Conservation (phyloP, 441 rosid genomes). For the Pelargonium hybrid region DNA sequence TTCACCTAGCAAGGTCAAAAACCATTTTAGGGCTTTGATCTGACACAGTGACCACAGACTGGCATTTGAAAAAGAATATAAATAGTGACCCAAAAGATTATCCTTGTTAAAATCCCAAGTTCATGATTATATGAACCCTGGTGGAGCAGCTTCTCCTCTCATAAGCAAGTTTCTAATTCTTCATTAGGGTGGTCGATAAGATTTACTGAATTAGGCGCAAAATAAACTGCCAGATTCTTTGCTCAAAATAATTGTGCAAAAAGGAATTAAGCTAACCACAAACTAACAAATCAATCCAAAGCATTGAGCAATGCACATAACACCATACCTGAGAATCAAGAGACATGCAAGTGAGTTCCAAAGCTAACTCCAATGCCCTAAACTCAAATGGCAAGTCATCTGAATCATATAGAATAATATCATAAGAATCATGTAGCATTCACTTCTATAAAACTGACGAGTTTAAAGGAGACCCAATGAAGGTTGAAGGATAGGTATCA, state of each 20-base stretch:
- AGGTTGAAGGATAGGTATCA: conserved; percentile 1
- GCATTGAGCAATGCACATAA: conserved; percentile 11
- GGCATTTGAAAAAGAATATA: not conserved
- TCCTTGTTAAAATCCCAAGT: not conserved
- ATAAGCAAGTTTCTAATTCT: conserved; percentile 7
- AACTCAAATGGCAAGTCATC: conserved; percentile 97
- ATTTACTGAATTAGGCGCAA: not conserved
- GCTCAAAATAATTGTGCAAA: not conserved
- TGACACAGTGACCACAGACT: not conserved
- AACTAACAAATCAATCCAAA: not conserved
- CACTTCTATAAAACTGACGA: not conserved
- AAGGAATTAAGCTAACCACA: not conserved
- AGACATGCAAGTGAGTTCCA: conserved; percentile 80
- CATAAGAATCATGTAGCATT: conserved; percentile 16
- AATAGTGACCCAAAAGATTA: not conserved
- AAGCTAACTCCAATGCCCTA: conserved; percentile 82
- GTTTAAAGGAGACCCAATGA: not conserved
- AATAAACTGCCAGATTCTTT: not conserved
- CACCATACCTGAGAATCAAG: conserved; percentile 75
- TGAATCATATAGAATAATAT: conserved; percentile 31
- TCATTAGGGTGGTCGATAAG: not conserved
- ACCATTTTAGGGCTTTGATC: conserved; percentile 4
- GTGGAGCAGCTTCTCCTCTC: not conserved
- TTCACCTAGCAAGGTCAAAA: conserved; percentile 45
- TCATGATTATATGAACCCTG: not conserved